These are phyloP conservation scores for Tuber borchii DNA, from an alignment of 495 filamentous ascomycete species.

Conservation along the genomic window DNA sequence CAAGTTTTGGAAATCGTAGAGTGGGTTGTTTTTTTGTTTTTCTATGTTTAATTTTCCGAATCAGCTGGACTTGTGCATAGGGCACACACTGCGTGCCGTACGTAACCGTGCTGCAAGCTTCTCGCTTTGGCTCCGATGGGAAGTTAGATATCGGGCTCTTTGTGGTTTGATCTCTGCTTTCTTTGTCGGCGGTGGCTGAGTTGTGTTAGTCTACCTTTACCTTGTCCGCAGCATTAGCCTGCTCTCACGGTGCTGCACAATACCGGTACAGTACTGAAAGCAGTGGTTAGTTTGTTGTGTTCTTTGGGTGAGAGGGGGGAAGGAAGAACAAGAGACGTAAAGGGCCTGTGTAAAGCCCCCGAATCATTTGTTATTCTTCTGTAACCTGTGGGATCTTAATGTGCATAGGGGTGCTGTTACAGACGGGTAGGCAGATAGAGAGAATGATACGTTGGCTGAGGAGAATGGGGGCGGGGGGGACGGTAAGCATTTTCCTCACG, in stretches of 20 bases:
- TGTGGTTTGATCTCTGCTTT: not conserved
- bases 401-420: not conserved
- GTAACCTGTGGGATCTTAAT: not conserved
- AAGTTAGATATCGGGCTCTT: not conserved
- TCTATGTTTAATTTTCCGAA: not conserved
- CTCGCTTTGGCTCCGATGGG: not conserved
- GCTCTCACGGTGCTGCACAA: not conserved
- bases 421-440: not conserved
- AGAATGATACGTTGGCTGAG: not conserved
- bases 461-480: not conserved
- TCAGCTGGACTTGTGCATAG: constrained; percentile 2
- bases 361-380: not conserved
- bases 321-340: not conserved
- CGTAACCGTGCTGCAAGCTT: not conserved
- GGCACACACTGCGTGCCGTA: not conserved
- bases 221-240: not conserved
- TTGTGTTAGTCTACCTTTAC: not conserved
- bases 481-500: not conserved
- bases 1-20: not conserved
- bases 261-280: not conserved
- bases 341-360: not conserved
- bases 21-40: not conserved
- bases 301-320: not conserved
- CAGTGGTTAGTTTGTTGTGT: not conserved
- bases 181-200: not conserved